These are phyloP conservation scores for Malassezia equina DNA, from an alignment of 1,284 basidiomycete species.

Conservation along the genomic window DNA sequence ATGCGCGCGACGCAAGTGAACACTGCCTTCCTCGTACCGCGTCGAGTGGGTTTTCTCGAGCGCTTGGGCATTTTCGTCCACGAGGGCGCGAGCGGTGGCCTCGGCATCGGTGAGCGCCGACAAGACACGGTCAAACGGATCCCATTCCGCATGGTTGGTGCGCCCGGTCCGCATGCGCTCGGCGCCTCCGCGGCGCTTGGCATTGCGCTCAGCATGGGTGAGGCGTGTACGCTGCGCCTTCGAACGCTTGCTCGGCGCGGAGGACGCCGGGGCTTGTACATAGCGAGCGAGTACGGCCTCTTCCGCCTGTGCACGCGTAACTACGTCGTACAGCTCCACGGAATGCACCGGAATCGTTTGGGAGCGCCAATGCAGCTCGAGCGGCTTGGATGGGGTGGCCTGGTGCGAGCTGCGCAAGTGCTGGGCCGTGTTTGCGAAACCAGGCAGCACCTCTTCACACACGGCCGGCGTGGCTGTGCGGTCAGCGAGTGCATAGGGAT, in stretches of 20 bases:
- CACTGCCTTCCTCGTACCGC: conserved; percentile 40
- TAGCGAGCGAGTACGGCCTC: conserved; percentile 50
- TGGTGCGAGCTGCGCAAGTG: conserved; percentile 51
- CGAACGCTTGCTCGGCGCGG: neutral
- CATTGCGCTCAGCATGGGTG: conserved; percentile 39
- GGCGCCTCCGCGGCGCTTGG: conserved; percentile 19
- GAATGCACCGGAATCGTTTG: conserved; percentile 73
- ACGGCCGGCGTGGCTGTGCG: conserved; percentile 55
- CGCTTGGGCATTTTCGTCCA: conserved; percentile 42
- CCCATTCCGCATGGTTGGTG: conserved; percentile 29
- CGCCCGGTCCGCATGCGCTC: conserved; percentile 10
- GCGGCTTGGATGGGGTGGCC: conserved; percentile 50
- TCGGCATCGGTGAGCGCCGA: conserved; percentile 42
- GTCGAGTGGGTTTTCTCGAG: conserved; percentile 40
- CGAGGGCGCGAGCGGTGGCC: conserved; percentile 32
- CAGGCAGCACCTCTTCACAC: conserved; percentile 58
- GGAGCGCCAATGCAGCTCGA: conserved; percentile 67
- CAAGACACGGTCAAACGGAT: conserved; percentile 43
- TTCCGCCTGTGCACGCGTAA: conserved; percentile 71
- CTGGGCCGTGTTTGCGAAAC: conserved; percentile 57
- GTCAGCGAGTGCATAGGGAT: conserved; percentile 71
- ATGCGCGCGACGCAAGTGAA: conserved; percentile 40
- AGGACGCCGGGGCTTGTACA: neutral
- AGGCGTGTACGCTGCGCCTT: conserved; percentile 24
- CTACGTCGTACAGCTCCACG: conserved; percentile 78